phyloP scores from a whole-genome alignment of 108 stramenopile species.

The Fragilaria crotonensis region DNA sequence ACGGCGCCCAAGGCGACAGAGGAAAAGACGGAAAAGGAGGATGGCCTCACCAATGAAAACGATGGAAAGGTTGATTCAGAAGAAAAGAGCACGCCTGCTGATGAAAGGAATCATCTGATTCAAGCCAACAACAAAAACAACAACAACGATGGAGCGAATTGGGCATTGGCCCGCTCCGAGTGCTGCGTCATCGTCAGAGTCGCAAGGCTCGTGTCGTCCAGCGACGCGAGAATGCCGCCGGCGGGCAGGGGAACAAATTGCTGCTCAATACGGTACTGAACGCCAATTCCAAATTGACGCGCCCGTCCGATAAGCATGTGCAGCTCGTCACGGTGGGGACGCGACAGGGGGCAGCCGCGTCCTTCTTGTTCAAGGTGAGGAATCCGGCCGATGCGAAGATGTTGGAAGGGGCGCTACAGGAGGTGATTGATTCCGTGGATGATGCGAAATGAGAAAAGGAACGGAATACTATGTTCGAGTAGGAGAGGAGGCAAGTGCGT shows the following conservation, averaged over 20 bases:
- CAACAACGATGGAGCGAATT: constrained; percentile 50
- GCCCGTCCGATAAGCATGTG: constrained; percentile 29
- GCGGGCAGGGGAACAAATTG: constrained; percentile 46
- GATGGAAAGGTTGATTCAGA: neutral
- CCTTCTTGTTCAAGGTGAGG: neutral
- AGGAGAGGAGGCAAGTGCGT: too few species aligned
- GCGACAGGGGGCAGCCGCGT: neutral
- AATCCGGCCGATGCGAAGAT: neutral
- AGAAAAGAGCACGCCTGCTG: too few species aligned
- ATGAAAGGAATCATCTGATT: constrained; percentile 1
- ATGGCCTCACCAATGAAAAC: too few species aligned
- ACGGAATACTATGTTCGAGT: too few species aligned
- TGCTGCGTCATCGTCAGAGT: constrained; percentile 22
- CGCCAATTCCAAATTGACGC: constrained; percentile 22
- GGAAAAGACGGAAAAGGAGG: constrained; percentile 14
- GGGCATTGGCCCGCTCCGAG: constrained; percentile 66
- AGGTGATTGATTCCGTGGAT: neutral
- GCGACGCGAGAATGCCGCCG: constrained; percentile 49
- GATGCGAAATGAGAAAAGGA: neutral
- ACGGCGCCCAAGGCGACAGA: constrained; percentile 1
- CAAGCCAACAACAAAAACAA: constrained; percentile 12
- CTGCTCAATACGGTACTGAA: constrained; percentile 55
- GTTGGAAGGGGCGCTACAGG: neutral
- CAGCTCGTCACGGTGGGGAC: constrained; percentile 9
- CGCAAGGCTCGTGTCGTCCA: constrained; percentile 51